Percentiles rank a stretch among this genome's conserved stretches.
phyloP scores from a whole-genome alignment of 345 rosid species.

The Rhodamnia argentea region DNA sequence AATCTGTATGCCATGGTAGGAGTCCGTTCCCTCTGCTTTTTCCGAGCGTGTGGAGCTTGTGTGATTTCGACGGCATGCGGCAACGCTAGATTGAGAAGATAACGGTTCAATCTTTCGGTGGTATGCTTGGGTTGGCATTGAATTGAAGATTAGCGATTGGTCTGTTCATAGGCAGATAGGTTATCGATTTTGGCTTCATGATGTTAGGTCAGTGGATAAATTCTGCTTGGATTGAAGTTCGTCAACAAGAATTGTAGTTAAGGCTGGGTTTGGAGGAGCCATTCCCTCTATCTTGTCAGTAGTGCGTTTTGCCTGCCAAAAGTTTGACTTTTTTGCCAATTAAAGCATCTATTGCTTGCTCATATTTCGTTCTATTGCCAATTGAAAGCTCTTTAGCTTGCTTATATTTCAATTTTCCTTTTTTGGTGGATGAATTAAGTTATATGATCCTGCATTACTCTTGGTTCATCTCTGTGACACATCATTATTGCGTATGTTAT shows the following conservation, averaged over 20 bases:
- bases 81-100: not conserved
- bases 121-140: not conserved
- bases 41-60: not conserved
- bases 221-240: not conserved
- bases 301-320: not conserved
- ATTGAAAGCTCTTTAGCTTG: not conserved
- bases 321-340: not conserved
- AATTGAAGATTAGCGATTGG: not conserved
- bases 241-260: not conserved
- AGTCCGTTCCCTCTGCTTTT: not conserved
- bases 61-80: not conserved
- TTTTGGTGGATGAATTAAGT: not conserved
- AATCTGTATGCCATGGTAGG: conserved; percentile 92
- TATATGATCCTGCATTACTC: not conserved
- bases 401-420: not conserved
- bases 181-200: not conserved
- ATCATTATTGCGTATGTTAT: not conserved
- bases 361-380: not conserved
- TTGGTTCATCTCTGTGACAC: not conserved
- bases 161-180: not conserved
- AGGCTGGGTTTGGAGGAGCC: not conserved
- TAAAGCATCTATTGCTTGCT: not conserved
- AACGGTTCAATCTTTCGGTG: not conserved
- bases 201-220: not conserved
- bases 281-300: not conserved